These are phyloP conservation scores for Fistulinella prunicolor DNA, from an alignment of 768 basidiomycete species.

Conservation along the genomic window DNA sequence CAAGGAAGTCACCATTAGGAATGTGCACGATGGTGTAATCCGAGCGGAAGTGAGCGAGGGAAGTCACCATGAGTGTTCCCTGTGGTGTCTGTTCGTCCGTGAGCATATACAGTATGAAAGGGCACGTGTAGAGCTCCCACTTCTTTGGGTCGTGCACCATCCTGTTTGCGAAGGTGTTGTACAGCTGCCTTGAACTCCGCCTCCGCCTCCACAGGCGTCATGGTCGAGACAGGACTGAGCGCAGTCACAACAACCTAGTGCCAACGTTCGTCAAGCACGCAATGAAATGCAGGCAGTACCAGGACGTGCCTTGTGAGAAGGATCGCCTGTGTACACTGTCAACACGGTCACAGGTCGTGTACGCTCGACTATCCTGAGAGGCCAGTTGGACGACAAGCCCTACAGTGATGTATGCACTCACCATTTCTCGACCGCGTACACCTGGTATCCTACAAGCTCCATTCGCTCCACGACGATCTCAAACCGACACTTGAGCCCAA, in stretches of 20 bases:
- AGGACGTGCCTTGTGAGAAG: conserved; percentile 54
- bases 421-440: conserved; percentile 90
- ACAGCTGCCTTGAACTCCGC: conserved; percentile 61
- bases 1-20: conserved; percentile 61
- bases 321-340: conserved; percentile 75
- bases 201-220: conserved; percentile 44
- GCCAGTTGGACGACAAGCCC: background rate
- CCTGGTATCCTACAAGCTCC: conserved; percentile 60
- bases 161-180: conserved; percentile 54
- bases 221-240: conserved; percentile 43
- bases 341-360: conserved; percentile 58
- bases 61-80: conserved; percentile 77
- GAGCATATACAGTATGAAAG: conserved; percentile 3
- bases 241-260: conserved; percentile 58
- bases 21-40: conserved; percentile 84
- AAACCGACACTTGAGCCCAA: conserved; percentile 45
- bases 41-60: conserved; percentile 82
- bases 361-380: conserved; percentile 62
- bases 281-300: background rate
- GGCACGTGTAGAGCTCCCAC: conserved; percentile 30
- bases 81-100: conserved; percentile 47
- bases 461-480: conserved; percentile 47
- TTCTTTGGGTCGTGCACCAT: conserved; percentile 73
- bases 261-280: conserved; percentile 13
- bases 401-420: conserved; percentile 27